These are phyloP conservation scores for Capronia epimyces DNA, from an alignment of 2,329 filamentous ascomycete genomes.

Conservation along the genomic window DNA sequence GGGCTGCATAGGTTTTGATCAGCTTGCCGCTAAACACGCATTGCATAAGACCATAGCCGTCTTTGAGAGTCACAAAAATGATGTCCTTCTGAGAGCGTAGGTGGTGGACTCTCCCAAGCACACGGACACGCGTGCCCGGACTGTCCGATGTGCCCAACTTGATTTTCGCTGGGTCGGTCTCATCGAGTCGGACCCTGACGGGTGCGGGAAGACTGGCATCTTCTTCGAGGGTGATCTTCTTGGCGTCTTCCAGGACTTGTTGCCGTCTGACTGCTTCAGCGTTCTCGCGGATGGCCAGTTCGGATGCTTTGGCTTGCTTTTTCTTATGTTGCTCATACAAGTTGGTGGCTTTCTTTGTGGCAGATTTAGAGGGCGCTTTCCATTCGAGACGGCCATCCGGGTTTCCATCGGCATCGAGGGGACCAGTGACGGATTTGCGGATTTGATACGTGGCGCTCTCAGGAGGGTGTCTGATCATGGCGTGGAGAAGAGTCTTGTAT, in stretches of 20 bases:
- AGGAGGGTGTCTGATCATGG: conserved; percentile 65
- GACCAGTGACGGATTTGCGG: conserved; percentile 61
- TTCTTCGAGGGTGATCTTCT: conserved; percentile 67
- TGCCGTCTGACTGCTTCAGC: conserved; percentile 67
- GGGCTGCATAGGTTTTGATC: conserved; percentile 84
- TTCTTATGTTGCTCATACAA: conserved; percentile 72
- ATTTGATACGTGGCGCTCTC: conserved; percentile 60
- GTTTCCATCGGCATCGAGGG: conserved; percentile 59
- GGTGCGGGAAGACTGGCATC: conserved; percentile 68
- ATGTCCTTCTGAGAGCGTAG: conserved; percentile 76
- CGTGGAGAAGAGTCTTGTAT: conserved; percentile 74
- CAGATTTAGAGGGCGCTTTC: conserved; percentile 78
- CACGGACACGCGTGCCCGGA: conserved; percentile 67
- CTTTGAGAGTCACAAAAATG: conserved; percentile 78
- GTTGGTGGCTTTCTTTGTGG: conserved; percentile 76
- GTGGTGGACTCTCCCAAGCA: conserved; percentile 77
- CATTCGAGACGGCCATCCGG: conserved; percentile 60
- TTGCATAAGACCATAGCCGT: conserved; percentile 81
- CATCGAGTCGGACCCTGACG: conserved; percentile 68
- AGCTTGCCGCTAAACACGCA: conserved; percentile 76
- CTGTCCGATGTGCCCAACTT: conserved; percentile 53
- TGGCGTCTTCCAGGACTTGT: conserved; percentile 71
- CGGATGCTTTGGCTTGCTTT: conserved; percentile 73
- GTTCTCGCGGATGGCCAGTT: conserved; percentile 64
- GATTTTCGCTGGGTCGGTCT: conserved; percentile 57